Percentiles rank a stretch among this genome's conserved stretches.
Evolutionary conservation across 2,329 filamentous ascomycete species (phyloP).

Genomic region (Colletotrichum eleusines): DNA sequence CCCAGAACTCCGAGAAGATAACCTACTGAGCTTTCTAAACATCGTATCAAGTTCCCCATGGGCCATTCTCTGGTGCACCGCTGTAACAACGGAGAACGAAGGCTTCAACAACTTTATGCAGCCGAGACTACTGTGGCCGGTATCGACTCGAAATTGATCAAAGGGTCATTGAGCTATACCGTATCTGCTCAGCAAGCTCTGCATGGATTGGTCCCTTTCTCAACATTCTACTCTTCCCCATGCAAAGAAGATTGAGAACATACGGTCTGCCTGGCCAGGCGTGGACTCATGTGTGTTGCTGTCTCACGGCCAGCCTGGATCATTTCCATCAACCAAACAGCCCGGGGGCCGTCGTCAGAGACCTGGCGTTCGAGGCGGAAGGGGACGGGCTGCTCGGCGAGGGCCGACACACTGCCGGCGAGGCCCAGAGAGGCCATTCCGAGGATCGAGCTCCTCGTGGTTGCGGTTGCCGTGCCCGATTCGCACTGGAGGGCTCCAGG

Average conservation of each 20-base stretch:
- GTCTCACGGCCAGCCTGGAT: background rate
- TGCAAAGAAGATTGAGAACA: constrained; percentile 44
- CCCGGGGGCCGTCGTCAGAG: constrained; percentile 25
- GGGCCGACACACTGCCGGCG: constrained; percentile 1
- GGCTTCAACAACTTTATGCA: background rate
- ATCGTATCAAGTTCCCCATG: background rate
- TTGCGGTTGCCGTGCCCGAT: background rate
- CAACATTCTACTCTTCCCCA: constrained; percentile 45
- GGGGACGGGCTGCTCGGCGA: background rate
- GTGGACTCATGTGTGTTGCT: constrained; percentile 53
- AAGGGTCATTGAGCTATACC: background rate
- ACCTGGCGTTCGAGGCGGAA: constrained; percentile 33
- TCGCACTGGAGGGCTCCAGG: background rate
- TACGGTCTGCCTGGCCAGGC: constrained; percentile 55
- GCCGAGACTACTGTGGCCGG: background rate
- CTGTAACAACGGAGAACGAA: background rate
- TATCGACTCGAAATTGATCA: background rate
- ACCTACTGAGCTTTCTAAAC: background rate
- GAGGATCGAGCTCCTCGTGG: constrained; percentile 22
- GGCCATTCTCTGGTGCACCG: no score
- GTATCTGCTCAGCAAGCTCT: fast-evolving
- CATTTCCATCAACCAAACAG: background rate
- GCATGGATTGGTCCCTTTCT: no score
- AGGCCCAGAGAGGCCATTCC: constrained; percentile 28
- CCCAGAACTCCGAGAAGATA: background rate